Conservation (phyloP, 2,329 filamentous ascomycete species). For the Claviceps maximensis region DNA sequence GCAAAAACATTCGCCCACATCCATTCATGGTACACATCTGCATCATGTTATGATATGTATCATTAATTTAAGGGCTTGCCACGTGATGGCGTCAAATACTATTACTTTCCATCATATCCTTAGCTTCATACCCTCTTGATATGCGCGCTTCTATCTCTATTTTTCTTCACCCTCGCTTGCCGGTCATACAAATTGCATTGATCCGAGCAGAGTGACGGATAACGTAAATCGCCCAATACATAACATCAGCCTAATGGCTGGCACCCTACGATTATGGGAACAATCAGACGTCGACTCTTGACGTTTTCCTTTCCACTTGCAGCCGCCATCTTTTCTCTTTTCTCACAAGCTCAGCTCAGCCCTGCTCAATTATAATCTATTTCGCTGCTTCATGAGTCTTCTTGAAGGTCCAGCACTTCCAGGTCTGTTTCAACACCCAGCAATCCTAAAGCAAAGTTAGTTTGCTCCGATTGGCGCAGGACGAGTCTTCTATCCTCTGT, state of each 20-base stretch:
- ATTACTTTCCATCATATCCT: slow-evolving; percentile 1
- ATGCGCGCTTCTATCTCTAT: not conserved
- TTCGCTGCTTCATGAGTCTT: slow-evolving; percentile 16
- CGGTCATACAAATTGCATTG: not conserved
- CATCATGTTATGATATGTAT: slow-evolving; percentile 12
- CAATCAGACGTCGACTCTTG: not conserved
- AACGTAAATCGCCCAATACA: not conserved
- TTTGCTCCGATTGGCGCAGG: slow-evolving; percentile 47
- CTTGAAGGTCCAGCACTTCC: slow-evolving; percentile 43
- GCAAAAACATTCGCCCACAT: not conserved
- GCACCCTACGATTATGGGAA: not conserved
- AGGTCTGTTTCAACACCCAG: slow-evolving; percentile 68
- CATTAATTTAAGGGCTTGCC: slow-evolving; percentile 16
- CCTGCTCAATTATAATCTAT: too few species aligned
- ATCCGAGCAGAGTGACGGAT: not conserved
- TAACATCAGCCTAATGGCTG: not conserved
- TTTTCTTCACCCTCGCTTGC: not conserved
- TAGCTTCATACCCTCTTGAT: not conserved
- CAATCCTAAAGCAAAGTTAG: slow-evolving; percentile 67
- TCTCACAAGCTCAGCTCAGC: too few species aligned
- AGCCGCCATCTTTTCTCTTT: too few species aligned
- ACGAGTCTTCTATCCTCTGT: slow-evolving; percentile 37
- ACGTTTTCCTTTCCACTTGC: not conserved
- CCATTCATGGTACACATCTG: not conserved
- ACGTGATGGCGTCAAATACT: slow-evolving; percentile 7